Evolutionary conservation across 1,284 basidiomycete genomes (phyloP).

Genomic region (Puccinia coronata): DNA sequence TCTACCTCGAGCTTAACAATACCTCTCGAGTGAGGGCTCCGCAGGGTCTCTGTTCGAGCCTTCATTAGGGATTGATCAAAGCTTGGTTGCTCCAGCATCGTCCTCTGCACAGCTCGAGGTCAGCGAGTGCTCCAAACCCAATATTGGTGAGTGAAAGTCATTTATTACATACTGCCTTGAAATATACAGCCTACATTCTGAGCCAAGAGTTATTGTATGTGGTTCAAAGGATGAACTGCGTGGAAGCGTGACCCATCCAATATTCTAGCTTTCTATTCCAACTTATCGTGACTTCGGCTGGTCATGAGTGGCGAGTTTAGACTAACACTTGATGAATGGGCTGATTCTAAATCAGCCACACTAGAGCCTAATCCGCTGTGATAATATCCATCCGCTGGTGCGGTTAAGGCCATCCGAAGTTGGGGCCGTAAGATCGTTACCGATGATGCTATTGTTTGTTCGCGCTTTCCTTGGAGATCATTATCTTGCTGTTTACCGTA

Average conservation of each 20-base stretch:
- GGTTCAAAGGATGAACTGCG: neutral
- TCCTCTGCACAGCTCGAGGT: too few relatives aligned
- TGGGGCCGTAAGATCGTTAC: neutral
- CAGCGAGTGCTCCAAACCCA: too few relatives aligned
- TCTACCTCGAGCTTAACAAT: too few relatives aligned
- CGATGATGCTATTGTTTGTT: neutral
- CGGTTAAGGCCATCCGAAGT: conserved; percentile 11
- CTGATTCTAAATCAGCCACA: neutral
- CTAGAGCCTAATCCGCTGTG: neutral
- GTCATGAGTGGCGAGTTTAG: neutral
- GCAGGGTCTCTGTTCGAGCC: too few relatives aligned
- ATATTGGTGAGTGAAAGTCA: too few relatives aligned
- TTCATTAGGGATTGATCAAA: too few relatives aligned
- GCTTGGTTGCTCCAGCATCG: too few relatives aligned
- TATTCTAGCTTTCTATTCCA: too few relatives aligned
- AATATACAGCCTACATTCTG: too few relatives aligned
- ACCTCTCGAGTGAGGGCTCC: too few relatives aligned
- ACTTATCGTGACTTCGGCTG: neutral
- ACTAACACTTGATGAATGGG: neutral
- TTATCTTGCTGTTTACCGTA: neutral
- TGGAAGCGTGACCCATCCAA: too few relatives aligned
- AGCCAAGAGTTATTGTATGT: neutral
- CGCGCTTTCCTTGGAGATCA: neutral
- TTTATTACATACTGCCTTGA: too few relatives aligned
- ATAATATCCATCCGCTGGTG: conserved; percentile 2